A percentile compares a stretch with the other conserved stretches of the same genome.
Evolutionary conservation across 345 rosid species (phyloP).

Genomic region (Clausena lansium): DNA sequence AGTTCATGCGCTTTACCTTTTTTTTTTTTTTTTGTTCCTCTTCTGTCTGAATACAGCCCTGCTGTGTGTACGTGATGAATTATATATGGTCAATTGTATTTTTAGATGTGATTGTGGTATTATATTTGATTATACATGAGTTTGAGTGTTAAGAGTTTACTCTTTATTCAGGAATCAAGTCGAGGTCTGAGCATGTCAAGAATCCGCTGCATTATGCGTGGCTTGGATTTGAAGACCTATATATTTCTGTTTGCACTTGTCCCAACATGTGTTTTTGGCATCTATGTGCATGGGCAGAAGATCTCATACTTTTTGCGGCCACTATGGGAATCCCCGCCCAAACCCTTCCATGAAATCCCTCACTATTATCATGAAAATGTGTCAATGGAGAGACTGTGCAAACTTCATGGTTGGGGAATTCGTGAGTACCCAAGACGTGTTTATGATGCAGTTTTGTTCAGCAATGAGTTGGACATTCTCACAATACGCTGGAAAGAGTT

Average conservation of each 20-base stretch:
- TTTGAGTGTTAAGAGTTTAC: conserved; percentile 9
- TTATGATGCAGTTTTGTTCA: conserved; percentile 78
- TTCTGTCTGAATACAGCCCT: background rate
- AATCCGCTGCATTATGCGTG: conserved; percentile 85
- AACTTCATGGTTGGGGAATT: conserved; percentile 82
- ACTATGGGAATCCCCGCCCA: conserved; percentile 84
- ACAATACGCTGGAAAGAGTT: conserved; percentile 76
- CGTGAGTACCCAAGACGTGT: conserved; percentile 87
- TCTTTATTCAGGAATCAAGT: conserved; percentile 63
- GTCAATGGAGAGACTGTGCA: conserved; percentile 75
- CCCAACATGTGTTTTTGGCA: conserved; percentile 63
- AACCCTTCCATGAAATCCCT: conserved; percentile 68
- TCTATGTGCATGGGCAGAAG: conserved; percentile 75
- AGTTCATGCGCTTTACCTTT: background rate
- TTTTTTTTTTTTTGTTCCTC: background rate
- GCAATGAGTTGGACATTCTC: conserved; percentile 75
- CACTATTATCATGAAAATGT: conserved; percentile 84
- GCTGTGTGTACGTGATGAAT: background rate
- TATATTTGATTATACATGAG: conserved; percentile 1
- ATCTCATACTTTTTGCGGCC: conserved; percentile 81
- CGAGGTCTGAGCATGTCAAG: conserved; percentile 78
- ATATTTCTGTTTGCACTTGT: conserved; percentile 64
- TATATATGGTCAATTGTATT: background rate
- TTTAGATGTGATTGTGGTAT: background rate
- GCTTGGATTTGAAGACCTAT: conserved; percentile 74